Evolutionary conservation across 768 basidiomycete species (phyloP), one percentile per base, ranked within the genome.

Genomic region (Xanthoconium purpureum): DNA sequence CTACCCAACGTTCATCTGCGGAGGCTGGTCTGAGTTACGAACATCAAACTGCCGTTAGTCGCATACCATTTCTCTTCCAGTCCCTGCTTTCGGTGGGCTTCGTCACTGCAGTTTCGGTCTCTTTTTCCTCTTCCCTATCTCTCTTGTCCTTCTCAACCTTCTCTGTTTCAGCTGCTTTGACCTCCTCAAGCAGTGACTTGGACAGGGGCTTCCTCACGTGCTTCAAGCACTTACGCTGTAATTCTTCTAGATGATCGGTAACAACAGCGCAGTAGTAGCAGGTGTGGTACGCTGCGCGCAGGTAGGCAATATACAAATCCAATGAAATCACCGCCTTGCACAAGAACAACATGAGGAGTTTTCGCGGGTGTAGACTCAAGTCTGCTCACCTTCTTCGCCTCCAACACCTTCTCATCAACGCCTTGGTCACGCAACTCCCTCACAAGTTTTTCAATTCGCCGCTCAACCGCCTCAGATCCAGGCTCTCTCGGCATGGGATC

Each of bases 191-290:
- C 58, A 79, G 65, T 55, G 78, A 73, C 73, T 85, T 84, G 56
- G 82, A 80, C 65, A 87, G 67, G 39, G 89, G 83, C 71, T 86
- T 88, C 74, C 96, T 84, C 61, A 89, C 79, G 76, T 99, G 97
- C 77, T 86, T 86, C 65, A 97, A 78, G 80, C 96, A 98, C 77
- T 94, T 93, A 70, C 93, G 84, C 73, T 94, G 88, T 66, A 99
- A 81, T 78, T 97, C 94, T 76, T 99, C 97, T 72, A 89, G 75
- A 77, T 94, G 94, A 76, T 96, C 89, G 71, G 87, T 89, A 63
- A 91, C 84, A 70, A 92, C 86, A 65, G 89, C 87, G 80, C 97
- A 99, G 77, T 99, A 99, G 76, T 96, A 99, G 83, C 97, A 97
- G 68, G 91, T 87, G 82, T 93, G 82, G 75, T 89, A 94, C 52